Evolutionary conservation across 148 eudicot genomes (phyloP).

Genomic region (Polygonum aviculare): DNA sequence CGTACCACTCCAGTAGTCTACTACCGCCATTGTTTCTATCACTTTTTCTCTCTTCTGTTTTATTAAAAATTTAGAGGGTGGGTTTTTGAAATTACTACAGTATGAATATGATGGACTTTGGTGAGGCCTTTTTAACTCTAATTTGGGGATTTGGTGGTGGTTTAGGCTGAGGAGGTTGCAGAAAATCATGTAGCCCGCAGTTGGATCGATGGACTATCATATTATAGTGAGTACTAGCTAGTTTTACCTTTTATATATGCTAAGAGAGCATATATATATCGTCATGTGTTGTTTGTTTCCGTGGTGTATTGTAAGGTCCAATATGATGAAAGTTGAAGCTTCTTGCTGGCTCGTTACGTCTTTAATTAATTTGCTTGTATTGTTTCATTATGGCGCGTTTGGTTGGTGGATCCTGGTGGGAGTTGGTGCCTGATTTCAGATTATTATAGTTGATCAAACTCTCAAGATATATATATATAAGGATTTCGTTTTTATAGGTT

Average conservation of each 20-base stretch:
- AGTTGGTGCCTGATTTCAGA: too few relatives aligned
- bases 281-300: background rate
- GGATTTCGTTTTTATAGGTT: too few relatives aligned
- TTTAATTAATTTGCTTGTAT: background rate
- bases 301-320: background rate
- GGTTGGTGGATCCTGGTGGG: too few relatives aligned
- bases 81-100: background rate
- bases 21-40: background rate
- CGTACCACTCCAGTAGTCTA: too few relatives aligned
- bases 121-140: background rate
- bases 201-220: background rate
- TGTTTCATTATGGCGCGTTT: too few relatives aligned
- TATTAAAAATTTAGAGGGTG: background rate
- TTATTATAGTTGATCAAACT: too few relatives aligned
- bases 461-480: too few relatives aligned
- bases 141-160: background rate
- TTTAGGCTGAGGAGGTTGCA: background rate
- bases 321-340: background rate
- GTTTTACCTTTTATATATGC: background rate
- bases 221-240: background rate
- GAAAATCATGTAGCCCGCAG: conserved; percentile 6
- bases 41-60: background rate
- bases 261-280: background rate
- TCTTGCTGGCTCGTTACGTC: background rate
- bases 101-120: background rate